Evolutionary conservation across 1,284 basidiomycete species (phyloP), one percentile per base, ranked within the genome.

Genomic region (Amylostereum chailletii): DNA sequence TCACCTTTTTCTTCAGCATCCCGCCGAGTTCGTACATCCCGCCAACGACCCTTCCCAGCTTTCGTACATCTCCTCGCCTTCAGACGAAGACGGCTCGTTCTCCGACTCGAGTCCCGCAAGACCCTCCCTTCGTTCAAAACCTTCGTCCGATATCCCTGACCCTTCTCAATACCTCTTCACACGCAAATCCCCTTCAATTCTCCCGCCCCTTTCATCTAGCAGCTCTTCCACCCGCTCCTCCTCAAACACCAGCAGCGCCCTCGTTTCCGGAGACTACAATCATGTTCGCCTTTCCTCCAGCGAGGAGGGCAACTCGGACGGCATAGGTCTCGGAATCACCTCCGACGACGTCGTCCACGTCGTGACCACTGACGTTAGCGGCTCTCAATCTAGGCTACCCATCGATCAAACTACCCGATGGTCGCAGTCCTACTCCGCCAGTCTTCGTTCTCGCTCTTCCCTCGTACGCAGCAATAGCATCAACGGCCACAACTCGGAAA

Each of bases 201-300:
- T 71, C 39, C 78, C 79, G 3, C 69, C 79, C 26, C 76, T 86
- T 46, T 86, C 84, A 3, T 83, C 81, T 3, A 74, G 76, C 39
- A 76, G 76, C 46, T 85, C 75, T 2, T 88, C 85, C 3, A 79
- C 84, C 5, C 77, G 86, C 51, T 88, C 86, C 2, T 87, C 85
- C 6, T 83, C 85, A 7, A 86, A 86, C 60, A 82, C 83, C 29
- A 82, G 73, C 60, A 79, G 77, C 31, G 83, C 79, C 48, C 81
- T 80, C 62, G 71, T 74, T 8, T 62, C 76, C 32, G 68, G 71
- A 27, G 79, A 75, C 50, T 71, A 73, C 4, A 51, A 48, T 30
- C 76, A 81, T 60, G 75, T 86, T 42, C 81, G 79, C 54, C 77
- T 86, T 57, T 79, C 70, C 38, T 75, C 79, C n/a, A 71, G 70